Evolutionary conservation across 176 grass and related monocot genomes (phyloP).

Genomic region (Triticum timopheevii): DNA sequence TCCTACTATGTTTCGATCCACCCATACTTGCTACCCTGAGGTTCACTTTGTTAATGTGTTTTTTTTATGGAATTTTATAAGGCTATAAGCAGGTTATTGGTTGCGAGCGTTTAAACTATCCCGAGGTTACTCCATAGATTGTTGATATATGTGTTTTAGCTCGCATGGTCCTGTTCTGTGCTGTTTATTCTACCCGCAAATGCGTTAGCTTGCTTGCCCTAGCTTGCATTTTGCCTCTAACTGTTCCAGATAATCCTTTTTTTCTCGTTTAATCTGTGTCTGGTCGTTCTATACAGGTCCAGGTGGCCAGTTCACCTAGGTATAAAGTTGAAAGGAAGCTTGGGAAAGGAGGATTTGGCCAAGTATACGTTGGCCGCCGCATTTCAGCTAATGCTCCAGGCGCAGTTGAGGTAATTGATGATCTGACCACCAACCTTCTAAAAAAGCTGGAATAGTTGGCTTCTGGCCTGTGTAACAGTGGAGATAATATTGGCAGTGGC

Average conservation of each 20-base stretch:
- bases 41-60: not conserved
- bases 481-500: not conserved
- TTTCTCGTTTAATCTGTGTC: not conserved
- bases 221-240: not conserved
- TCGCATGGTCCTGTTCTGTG: not conserved
- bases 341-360: slow-evolving; percentile 98
- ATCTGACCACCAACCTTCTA: not conserved
- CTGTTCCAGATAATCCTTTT: slow-evolving; percentile 10
- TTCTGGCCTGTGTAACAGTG: not conserved
- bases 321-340: slow-evolving; percentile 88
- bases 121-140: not conserved
- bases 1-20: not conserved
- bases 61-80: not conserved
- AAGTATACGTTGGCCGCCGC: slow-evolving; percentile 96
- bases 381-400: slow-evolving; percentile 48
- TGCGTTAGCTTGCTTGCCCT: not conserved
- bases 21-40: not conserved
- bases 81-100: not conserved
- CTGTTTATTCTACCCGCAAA: not conserved
- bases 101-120: not conserved
- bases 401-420: slow-evolving; percentile 66
- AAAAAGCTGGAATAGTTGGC: not conserved
- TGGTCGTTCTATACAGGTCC: slow-evolving; percentile 55
- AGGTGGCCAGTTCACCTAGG: slow-evolving; percentile 80
- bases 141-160: not conserved